phyloP scores from a whole-genome alignment of 2,329 filamentous ascomycete species.

The Colletotrichum zoysiae region DNA sequence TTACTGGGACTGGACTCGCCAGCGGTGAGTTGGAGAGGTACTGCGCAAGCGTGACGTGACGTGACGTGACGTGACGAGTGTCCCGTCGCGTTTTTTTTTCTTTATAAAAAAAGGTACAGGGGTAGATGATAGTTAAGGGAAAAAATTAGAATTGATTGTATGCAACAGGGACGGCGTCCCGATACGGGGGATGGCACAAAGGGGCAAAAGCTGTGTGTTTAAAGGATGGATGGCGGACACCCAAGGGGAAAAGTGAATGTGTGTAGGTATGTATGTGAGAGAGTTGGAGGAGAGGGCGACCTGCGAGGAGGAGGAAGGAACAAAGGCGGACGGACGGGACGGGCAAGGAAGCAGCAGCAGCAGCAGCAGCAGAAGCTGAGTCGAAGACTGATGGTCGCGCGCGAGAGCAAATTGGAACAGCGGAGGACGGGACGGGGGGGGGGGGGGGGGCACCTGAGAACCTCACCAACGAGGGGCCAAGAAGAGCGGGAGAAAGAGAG shows the following conservation, averaged over 20 bases:
- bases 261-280: background rate
- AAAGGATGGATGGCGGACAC: conserved; percentile 19
- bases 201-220: conserved; percentile 28
- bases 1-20: conserved; percentile 29
- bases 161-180: conserved; percentile 30
- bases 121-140: conserved; percentile 20
- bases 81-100: conserved; percentile 23
- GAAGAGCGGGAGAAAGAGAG: background rate
- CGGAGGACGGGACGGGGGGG: conserved; percentile 7
- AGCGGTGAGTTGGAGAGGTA: conserved; percentile 12
- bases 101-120: conserved; percentile 1
- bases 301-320: conserved; percentile 15
- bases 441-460: background rate
- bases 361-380: conserved; percentile 5
- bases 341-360: background rate
- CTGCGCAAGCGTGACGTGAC: conserved; percentile 29
- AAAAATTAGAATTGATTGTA: conserved; percentile 34
- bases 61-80: conserved; percentile 20
- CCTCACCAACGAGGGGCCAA: conserved; percentile 7
- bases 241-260: conserved; percentile 5
- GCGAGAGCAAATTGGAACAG: conserved; percentile 37
- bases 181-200: conserved; percentile 20
- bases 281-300: conserved; percentile 15
- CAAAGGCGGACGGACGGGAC: conserved; percentile 1
- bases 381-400: conserved; percentile 1